A percentile compares a stretch with the other conserved stretches of the same genome.
phyloP scores from a whole-genome alignment of 192 early-diverging fungal species.

The Haplosporangium gracile region DNA sequence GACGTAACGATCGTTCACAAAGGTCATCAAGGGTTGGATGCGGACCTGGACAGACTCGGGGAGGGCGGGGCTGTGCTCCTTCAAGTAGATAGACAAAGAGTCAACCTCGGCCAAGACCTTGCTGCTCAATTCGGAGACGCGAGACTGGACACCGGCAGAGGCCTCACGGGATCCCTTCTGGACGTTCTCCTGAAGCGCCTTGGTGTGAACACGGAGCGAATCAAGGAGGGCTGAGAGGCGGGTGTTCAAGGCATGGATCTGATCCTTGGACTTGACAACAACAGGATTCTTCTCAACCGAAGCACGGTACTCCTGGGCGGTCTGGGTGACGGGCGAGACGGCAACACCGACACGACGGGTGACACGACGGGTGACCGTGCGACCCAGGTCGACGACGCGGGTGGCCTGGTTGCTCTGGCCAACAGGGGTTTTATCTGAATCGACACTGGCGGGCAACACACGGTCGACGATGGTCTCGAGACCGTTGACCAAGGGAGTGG shows the following conservation, averaged over 20 bases:
- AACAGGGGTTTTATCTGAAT: slow-evolving; percentile 26
- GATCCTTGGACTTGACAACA: slow-evolving; percentile 51
- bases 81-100: slow-evolving; percentile 57
- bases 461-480: slow-evolving; percentile 50
- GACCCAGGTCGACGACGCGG: slow-evolving; percentile 50
- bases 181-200: slow-evolving; percentile 49
- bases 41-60: slow-evolving; percentile 60
- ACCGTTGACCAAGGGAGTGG: slow-evolving; percentile 34
- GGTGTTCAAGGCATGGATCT: slow-evolving; percentile 36
- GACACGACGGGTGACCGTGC: slow-evolving; percentile 42
- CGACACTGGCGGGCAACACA: slow-evolving; percentile 38
- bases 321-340: slow-evolving; percentile 36
- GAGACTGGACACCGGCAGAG: slow-evolving; percentile 23
- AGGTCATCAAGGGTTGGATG: slow-evolving; percentile 58
- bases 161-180: slow-evolving; percentile 31
- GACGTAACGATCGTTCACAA: slow-evolving; percentile 63
- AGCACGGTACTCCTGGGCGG: slow-evolving; percentile 30
- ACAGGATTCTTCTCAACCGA: slow-evolving; percentile 46
- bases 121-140: slow-evolving; percentile 38
- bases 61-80: slow-evolving; percentile 54
- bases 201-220: slow-evolving; percentile 30
- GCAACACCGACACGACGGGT: slow-evolving; percentile 38
- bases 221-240: slow-evolving; percentile 34
- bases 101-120: slow-evolving; percentile 55
- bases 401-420: slow-evolving; percentile 51